Conservation (phyloP, 208 protist genomes). For the Strigomonas culicis region DNA sequence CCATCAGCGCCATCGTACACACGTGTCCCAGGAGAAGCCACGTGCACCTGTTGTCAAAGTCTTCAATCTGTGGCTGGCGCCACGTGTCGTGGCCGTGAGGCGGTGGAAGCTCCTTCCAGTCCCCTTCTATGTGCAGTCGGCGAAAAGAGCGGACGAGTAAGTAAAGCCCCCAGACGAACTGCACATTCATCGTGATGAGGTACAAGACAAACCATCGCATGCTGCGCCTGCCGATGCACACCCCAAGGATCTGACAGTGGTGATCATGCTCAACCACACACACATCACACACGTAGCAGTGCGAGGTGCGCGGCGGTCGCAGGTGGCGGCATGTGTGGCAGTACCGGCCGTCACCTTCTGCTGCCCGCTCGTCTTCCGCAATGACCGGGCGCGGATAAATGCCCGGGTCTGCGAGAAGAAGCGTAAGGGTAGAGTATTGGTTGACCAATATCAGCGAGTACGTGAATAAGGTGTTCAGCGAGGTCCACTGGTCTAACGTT, state of each 20-base stretch:
- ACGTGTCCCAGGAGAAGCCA: conserved; percentile 18
- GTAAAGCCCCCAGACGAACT: conserved; percentile 29
- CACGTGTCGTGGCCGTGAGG: conserved; percentile 10
- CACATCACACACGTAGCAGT: conserved; percentile 79
- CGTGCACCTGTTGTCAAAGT: conserved; percentile 21
- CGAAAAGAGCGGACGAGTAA: conserved; percentile 28
- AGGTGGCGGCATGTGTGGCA: conserved; percentile 57
- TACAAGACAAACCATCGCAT: conserved; percentile 79
- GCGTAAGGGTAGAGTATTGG: conserved; percentile 12
- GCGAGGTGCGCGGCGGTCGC: conserved; percentile 49
- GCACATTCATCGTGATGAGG: conserved; percentile 28
- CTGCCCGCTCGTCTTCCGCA: conserved; percentile 20
- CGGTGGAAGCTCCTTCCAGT: conserved; percentile 16
- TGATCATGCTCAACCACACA: conserved; percentile 85
- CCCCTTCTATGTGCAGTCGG: conserved; percentile 20
- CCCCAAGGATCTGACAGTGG: conserved; percentile 73
- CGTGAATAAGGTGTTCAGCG: conserved; percentile 2
- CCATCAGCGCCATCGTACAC: conserved; percentile 21
- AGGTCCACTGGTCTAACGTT: conserved; percentile 18
- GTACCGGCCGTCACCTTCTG: conserved; percentile 21
- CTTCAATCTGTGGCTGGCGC: conserved; percentile 9
- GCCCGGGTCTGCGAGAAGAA: conserved; percentile 41
- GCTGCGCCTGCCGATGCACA: conserved; percentile 70
- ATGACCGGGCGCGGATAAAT: conserved; percentile 41
- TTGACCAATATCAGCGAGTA: conserved; percentile 15